Conservation (phyloP, 495 filamentous ascomycete genomes). For the Xylaria palmicola region DNA sequence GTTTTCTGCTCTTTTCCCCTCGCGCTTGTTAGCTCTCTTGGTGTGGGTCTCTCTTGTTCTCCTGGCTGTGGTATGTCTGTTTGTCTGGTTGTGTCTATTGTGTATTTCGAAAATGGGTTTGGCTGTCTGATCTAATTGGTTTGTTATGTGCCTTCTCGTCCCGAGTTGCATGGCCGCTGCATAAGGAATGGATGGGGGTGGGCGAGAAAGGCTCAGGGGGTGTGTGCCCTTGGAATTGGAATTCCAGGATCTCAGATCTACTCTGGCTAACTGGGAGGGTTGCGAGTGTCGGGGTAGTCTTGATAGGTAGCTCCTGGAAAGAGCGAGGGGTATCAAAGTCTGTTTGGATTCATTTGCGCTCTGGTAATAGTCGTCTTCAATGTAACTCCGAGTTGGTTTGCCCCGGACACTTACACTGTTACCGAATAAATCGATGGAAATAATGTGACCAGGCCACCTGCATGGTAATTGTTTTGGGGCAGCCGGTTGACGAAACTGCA, state of each 20-base stretch:
- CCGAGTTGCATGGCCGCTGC: constrained; percentile 20
- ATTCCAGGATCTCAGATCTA: neutral
- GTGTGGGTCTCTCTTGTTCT: constrained; percentile 1
- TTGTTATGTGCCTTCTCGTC: neutral
- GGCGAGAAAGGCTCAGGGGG: neutral
- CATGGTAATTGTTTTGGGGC: constrained; percentile 1
- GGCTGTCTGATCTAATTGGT: constrained; percentile 9
- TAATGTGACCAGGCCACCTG: neutral
- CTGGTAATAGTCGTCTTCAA: neutral
- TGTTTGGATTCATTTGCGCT: neutral
- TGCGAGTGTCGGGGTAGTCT: neutral
- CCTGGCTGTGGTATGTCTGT: neutral
- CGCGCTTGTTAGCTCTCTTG: neutral
- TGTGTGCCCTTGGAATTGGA: constrained; percentile 5
- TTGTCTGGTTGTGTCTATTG: neutral
- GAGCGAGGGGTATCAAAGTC: constrained; percentile 5
- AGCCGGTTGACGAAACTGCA: neutral
- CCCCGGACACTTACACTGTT: neutral
- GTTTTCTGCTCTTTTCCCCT: constrained; percentile 12
- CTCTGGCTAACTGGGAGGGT: neutral
- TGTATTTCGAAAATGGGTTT: constrained; percentile 9
- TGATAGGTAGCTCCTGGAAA: neutral
- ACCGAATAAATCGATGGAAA: neutral
- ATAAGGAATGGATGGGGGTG: neutral
- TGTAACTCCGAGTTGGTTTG: neutral